These are phyloP conservation scores for Lentinula detonsa DNA, from an alignment of 768 basidiomycete species.

Conservation along the genomic window DNA sequence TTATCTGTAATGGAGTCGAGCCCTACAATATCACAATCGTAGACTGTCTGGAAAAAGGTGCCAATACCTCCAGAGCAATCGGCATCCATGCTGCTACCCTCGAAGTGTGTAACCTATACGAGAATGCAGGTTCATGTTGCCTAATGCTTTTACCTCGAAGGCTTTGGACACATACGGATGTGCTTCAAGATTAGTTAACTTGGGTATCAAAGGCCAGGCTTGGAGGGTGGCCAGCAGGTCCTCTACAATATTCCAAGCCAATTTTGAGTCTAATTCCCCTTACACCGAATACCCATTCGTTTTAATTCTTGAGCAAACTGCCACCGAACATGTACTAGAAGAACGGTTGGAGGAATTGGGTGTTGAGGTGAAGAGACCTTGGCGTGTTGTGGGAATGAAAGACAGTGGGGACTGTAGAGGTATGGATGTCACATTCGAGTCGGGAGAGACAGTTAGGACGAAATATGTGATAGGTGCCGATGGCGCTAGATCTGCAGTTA, in stretches of 20 bases:
- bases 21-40: slow-evolving; percentile 29
- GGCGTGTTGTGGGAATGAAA: slow-evolving; percentile 25
- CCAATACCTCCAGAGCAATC: slow-evolving; percentile 34
- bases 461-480: slow-evolving; percentile 34
- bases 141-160: slow-evolving; percentile 13
- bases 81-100: slow-evolving; percentile 39
- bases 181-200: slow-evolving; percentile 23
- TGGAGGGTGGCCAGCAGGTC: slow-evolving; percentile 18
- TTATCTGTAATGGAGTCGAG: slow-evolving; percentile 24
- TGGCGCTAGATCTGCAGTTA: slow-evolving; percentile 17
- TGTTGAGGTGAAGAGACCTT: slow-evolving; percentile 22
- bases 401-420: slow-evolving; percentile 16
- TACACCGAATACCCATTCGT: slow-evolving; percentile 32
- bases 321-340: slow-evolving; percentile 31
- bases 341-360: slow-evolving; percentile 21
- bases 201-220: slow-evolving; percentile 18
- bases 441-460: neutral
- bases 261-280: slow-evolving; percentile 20
- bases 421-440: neutral
- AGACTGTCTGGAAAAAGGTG: slow-evolving; percentile 25
- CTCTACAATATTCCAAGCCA: slow-evolving; percentile 4
- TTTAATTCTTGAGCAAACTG: slow-evolving; percentile 28
- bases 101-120: slow-evolving; percentile 24
- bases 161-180: slow-evolving; percentile 29
- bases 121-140: no score